Evolutionary conservation across 2,329 filamentous ascomycete genomes (phyloP).

Genomic region (Hymenotorrendiella dingleyae): DNA sequence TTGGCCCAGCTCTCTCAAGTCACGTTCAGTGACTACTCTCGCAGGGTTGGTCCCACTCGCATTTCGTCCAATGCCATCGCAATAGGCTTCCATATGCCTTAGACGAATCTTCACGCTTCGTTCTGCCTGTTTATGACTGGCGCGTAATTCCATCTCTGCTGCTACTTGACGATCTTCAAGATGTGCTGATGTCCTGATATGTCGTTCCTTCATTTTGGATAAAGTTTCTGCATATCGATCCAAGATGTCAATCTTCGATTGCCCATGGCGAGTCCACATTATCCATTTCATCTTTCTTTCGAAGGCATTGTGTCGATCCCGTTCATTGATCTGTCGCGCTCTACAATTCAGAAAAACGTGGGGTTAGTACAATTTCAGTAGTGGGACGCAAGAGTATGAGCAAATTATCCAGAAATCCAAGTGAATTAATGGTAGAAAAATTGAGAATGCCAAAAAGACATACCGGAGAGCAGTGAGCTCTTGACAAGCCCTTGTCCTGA

Average conservation of each 20-base stretch:
- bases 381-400: no score
- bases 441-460: no score
- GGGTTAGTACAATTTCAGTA: no score
- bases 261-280: conserved; percentile 46
- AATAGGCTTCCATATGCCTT: conserved; percentile 63
- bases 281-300: conserved; percentile 42
- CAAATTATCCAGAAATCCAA: no score
- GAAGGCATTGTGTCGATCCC: conserved; percentile 46
- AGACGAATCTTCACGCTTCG: conserved; percentile 50
- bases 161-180: conserved; percentile 57
- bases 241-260: conserved; percentile 40
- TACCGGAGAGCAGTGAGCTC: conserved; percentile 42
- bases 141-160: conserved; percentile 54
- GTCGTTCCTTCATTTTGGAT: conserved; percentile 49
- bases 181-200: conserved; percentile 46
- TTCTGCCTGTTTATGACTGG: conserved; percentile 50
- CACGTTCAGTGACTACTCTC: conserved; percentile 52
- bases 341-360: no score
- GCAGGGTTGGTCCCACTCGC: conserved; percentile 37
- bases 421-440: no score
- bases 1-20: conserved; percentile 52
- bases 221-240: conserved; percentile 43
- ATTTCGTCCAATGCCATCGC: conserved; percentile 44
- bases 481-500: conserved; percentile 38
- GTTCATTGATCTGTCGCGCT: conserved; percentile 43